These are phyloP conservation scores for Yamadazyma pseudoaaseri DNA, from an alignment of 1,139 yeast species.

Conservation along the genomic window DNA sequence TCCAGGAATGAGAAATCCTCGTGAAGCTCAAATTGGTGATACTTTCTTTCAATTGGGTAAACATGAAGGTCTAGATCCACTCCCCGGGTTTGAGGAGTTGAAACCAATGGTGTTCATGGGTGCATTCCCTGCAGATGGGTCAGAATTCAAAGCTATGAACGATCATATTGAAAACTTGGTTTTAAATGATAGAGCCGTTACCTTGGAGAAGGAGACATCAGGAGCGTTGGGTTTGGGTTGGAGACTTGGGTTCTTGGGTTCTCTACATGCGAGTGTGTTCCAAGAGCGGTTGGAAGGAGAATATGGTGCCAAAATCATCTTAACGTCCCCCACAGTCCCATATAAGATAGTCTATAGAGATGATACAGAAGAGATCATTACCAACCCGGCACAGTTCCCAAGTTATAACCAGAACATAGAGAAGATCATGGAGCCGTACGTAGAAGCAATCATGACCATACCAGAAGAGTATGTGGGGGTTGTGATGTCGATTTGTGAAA, in stretches of 20 bases:
- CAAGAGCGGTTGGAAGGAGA: conserved; percentile 89
- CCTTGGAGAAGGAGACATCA: conserved; percentile 86
- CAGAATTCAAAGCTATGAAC: conserved; percentile 84
- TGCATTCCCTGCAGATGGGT: conserved; percentile 95
- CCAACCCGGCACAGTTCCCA: conserved; percentile 94
- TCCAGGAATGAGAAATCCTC: conserved; percentile 88
- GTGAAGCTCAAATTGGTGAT: conserved; percentile 90
- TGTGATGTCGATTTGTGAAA: conserved; percentile 83
- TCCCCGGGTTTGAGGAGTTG: conserved; percentile 95
- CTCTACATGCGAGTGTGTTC: conserved; percentile 92
- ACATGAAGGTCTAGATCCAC: conserved; percentile 61
- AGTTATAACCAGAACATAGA: conserved; percentile 47
- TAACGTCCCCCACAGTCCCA: conserved; percentile 97
- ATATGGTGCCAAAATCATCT: conserved; percentile 87
- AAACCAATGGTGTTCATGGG: conserved; percentile 99
- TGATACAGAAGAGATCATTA: conserved; percentile 63
- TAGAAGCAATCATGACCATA: conserved; percentile 85
- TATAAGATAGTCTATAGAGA: conserved; percentile 67
- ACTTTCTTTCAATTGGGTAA: conserved; percentile 74
- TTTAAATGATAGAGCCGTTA: conserved; percentile 87
- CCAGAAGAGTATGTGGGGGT: conserved; percentile 88
- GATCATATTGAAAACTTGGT: conserved; percentile 88
- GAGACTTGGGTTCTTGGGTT: conserved; percentile 93
- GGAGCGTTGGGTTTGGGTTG: conserved; percentile 97
- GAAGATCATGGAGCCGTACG: conserved; percentile 80